phyloP scores from a whole-genome alignment of 345 rosid genomes.

The Passiflora organensis region DNA sequence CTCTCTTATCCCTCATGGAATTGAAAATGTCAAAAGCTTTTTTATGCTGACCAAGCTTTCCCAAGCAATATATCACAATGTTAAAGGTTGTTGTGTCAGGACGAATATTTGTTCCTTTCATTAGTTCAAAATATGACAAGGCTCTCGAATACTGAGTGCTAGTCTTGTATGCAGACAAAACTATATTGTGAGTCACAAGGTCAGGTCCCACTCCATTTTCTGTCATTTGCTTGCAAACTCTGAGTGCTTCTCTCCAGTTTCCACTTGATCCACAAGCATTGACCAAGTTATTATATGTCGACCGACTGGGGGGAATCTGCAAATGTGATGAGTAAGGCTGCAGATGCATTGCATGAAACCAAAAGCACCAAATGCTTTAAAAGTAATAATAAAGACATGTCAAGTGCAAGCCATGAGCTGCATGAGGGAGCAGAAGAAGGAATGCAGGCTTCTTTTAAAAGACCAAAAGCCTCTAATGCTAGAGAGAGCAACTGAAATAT shows the following conservation, averaged over 20 bases:
- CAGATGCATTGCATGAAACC: not conserved
- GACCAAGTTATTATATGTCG: constrained; percentile 82
- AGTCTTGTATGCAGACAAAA: constrained; percentile 79
- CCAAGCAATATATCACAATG: constrained; percentile 72
- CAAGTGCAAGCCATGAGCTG: too few relatives aligned
- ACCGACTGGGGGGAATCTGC: constrained; percentile 89
- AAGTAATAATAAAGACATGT: not conserved
- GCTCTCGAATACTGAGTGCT: constrained; percentile 78
- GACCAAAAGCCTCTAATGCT: too few relatives aligned
- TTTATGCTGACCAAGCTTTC: constrained; percentile 65
- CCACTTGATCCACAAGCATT: constrained; percentile 97
- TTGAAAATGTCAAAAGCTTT: constrained; percentile 66
- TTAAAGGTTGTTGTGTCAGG: constrained; percentile 83
- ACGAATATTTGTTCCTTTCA: constrained; percentile 79
- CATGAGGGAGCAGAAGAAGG: too few relatives aligned
- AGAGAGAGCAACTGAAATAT: too few relatives aligned
- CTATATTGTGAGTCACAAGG: constrained; percentile 84
- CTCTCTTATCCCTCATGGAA: constrained; percentile 74
- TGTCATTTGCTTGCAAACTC: constrained; percentile 82
- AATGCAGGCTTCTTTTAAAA: too few relatives aligned
- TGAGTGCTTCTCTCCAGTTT: constrained; percentile 92
- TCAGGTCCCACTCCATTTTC: constrained; percentile 99
- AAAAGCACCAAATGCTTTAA: not conserved
- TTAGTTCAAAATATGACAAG: constrained; percentile 74
- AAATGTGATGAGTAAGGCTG: constrained; percentile 16